Percentiles rank a stretch among this genome's conserved stretches.
Conservation (phyloP, 2,329 filamentous ascomycete species). For the Ophiostoma piceae region DNA sequence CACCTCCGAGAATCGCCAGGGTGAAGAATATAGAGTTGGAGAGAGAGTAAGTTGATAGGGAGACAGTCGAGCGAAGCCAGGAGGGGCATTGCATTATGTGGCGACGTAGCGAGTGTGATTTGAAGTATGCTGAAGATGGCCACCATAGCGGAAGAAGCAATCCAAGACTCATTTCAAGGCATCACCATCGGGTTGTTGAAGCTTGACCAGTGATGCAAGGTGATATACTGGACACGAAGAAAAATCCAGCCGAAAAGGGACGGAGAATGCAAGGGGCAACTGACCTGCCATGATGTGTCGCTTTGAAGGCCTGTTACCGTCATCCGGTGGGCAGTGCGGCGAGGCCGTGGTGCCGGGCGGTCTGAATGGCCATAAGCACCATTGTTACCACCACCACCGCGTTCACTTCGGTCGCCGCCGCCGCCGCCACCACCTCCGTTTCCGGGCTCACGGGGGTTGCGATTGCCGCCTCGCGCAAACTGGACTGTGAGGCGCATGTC, state of each 20-base stretch:
- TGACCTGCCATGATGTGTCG: constrained; percentile 99
- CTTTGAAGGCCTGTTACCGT: constrained; percentile 92
- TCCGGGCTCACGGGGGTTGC: constrained; percentile 42
- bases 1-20: not conserved
- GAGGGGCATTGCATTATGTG: not conserved
- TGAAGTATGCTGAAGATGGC: not conserved
- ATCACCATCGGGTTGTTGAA: not conserved
- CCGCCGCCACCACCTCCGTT: not conserved
- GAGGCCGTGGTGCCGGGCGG: constrained; percentile 64
- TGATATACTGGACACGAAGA: not conserved
- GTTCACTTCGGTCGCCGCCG: constrained; percentile 1
- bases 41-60: not conserved
- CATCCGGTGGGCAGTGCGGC: constrained; percentile 94
- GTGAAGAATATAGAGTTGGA: not conserved
- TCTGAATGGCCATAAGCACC: constrained; percentile 49
- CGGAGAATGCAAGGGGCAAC: constrained; percentile 40
- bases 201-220: not conserved
- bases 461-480: constrained; percentile 78
- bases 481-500: constrained; percentile 96
- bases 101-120: not conserved
- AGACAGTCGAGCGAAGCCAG: not conserved
- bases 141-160: not conserved
- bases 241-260: constrained; percentile 1
- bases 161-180: not conserved
- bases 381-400: constrained; percentile 22